These are phyloP conservation scores for Ogataea saltuana DNA, from an alignment of 805 yeast genomes.

Conservation along the genomic window DNA sequence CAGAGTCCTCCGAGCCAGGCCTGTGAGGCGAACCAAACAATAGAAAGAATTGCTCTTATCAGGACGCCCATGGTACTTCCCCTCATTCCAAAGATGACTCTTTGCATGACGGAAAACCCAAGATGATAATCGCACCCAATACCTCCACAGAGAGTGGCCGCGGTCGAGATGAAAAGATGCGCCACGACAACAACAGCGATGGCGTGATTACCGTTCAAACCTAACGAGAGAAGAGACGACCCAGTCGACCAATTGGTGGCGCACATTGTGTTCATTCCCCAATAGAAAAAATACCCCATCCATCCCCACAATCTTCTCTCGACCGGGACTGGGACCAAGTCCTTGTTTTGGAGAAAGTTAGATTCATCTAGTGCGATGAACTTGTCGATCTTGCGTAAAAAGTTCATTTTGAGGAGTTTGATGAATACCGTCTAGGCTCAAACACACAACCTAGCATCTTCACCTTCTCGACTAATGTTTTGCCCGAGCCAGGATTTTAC, in stretches of 20 bases:
- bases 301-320: conserved; percentile 48
- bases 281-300: conserved; percentile 42
- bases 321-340: conserved; percentile 47
- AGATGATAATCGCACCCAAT: conserved; percentile 54
- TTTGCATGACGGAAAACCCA: conserved; percentile 46
- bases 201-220: conserved; percentile 37
- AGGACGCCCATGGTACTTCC: conserved; percentile 46
- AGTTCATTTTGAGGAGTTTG: conserved; percentile 5
- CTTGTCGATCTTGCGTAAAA: conserved; percentile 1
- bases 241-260: conserved; percentile 24
- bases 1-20: conserved; percentile 50
- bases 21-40: conserved; percentile 48
- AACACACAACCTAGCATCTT: no score
- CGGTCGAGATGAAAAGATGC: conserved; percentile 44
- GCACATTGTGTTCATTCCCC: conserved; percentile 40
- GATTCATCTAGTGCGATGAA: conserved; percentile 7
- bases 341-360: conserved; percentile 32
- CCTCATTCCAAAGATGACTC: conserved; percentile 47
- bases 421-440: no score
- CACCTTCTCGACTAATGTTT: no score
- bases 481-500: no score
- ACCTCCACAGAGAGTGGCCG: conserved; percentile 48
- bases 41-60: conserved; percentile 44
- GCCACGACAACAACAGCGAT: conserved; percentile 47
- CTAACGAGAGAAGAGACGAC: conserved; percentile 22